A percentile compares a stretch with the other conserved stretches of the same genome.
These are phyloP conservation scores for Colletotrichum magnum DNA, from an alignment of 2,329 filamentous ascomycete species.

Conservation along the genomic window DNA sequence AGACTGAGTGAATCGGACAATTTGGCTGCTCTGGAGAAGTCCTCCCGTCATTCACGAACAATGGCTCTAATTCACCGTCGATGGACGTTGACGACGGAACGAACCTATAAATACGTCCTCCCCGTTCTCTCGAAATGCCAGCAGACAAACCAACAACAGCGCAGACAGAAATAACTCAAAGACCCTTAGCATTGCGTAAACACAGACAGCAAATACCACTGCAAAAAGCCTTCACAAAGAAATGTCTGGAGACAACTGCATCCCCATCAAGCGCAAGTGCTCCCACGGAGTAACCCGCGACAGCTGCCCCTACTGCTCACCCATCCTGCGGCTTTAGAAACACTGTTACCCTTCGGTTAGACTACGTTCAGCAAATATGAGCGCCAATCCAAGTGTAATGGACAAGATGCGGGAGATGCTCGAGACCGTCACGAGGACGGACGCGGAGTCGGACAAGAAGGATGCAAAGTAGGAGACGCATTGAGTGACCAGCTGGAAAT, in stretches of 20 bases:
- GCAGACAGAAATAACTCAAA: no score
- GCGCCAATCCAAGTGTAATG: background rate
- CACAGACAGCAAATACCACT: no score
- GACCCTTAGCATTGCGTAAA: no score
- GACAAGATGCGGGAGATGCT: background rate
- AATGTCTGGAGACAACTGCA: conserved; percentile 4
- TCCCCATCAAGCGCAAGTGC: conserved; percentile 21
- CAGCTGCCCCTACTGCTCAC: conserved; percentile 14
- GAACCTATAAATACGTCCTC: no score
- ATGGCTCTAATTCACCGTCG: no score
- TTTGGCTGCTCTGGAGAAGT: no score
- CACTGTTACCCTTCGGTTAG: background rate
- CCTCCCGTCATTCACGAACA: no score
- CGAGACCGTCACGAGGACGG: background rate
- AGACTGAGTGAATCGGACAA: background rate
- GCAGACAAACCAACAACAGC: no score
- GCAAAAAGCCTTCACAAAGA: background rate
- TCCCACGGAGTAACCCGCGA: conserved; percentile 6
- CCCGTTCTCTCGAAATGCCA: no score
- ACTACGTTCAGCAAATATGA: background rate
- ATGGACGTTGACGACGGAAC: no score
- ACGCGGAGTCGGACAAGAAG: background rate
- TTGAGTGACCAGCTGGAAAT: no score
- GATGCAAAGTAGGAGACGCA: background rate
- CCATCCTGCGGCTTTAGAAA: background rate